Evolutionary conservation across 2,329 filamentous ascomycete species (phyloP).

Genomic region (Pestalotiopsis sp.): DNA sequence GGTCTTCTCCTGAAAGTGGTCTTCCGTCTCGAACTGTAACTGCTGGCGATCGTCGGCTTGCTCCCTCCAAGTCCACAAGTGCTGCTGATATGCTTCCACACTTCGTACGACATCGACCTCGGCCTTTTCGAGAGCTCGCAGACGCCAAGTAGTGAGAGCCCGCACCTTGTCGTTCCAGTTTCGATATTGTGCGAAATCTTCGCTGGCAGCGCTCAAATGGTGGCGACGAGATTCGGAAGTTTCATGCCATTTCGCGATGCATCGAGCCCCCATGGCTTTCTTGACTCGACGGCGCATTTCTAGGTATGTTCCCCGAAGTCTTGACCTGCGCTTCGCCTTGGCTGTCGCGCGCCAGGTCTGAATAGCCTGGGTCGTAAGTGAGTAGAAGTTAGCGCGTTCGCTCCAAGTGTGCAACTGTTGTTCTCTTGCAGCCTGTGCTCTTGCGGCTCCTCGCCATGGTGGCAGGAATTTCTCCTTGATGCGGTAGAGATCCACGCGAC

Average conservation of each 20-base stretch:
- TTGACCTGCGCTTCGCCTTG: constrained; percentile 32
- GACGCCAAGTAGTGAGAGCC: constrained; percentile 29
- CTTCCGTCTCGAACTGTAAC: constrained; percentile 22
- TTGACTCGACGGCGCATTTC: constrained; percentile 35
- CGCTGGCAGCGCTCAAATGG: constrained; percentile 26
- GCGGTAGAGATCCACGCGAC: constrained; percentile 31
- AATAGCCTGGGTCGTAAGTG: constrained; percentile 26
- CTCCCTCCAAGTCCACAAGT: constrained; percentile 28
- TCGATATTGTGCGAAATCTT: constrained; percentile 24
- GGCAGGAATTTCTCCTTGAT: constrained; percentile 27
- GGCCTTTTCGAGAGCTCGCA: constrained; percentile 23
- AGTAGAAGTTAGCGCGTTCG: constrained; percentile 32
- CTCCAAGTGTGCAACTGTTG: constrained; percentile 27
- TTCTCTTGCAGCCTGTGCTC: constrained; percentile 19
- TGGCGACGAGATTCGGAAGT: constrained; percentile 27
- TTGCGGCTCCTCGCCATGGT: constrained; percentile 27
- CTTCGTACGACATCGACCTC: constrained; percentile 22
- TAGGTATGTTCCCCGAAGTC: constrained; percentile 32
- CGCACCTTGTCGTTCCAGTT: constrained; percentile 24
- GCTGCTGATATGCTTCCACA: constrained; percentile 24
- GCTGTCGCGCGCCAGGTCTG: constrained; percentile 26
- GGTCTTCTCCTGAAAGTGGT: constrained; percentile 26
- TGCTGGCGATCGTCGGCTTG: constrained; percentile 20
- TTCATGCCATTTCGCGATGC: constrained; percentile 30
- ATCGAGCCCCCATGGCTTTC: constrained; percentile 33